These are phyloP conservation scores for Letharia lupina DNA, from an alignment of 495 filamentous ascomycete species.

Conservation along the genomic window DNA sequence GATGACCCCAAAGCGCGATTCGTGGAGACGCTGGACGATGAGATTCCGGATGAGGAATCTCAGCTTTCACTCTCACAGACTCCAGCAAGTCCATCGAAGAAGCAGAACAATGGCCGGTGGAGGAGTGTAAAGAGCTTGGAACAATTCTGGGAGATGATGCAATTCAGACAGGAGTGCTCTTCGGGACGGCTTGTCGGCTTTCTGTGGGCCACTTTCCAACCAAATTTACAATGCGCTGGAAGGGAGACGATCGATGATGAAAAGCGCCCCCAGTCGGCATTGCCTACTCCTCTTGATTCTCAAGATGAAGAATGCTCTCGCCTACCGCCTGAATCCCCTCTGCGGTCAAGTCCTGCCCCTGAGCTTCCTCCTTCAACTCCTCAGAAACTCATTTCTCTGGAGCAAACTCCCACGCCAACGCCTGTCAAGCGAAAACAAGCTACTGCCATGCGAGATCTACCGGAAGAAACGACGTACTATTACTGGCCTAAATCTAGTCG, in stretches of 20 bases:
- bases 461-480: slow-evolving; percentile 51
- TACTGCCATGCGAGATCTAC: slow-evolving; percentile 22
- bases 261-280: not conserved
- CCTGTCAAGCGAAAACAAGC: slow-evolving; percentile 16
- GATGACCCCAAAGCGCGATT: slow-evolving; percentile 96
- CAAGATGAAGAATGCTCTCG: slow-evolving; percentile 9
- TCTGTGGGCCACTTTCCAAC: slow-evolving; percentile 80
- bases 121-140: slow-evolving; percentile 71
- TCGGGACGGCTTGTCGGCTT: slow-evolving; percentile 87
- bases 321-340: slow-evolving; percentile 9
- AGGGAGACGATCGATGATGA: slow-evolving; percentile 24
- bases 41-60: slow-evolving; percentile 44
- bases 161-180: slow-evolving; percentile 90
- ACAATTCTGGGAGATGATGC: slow-evolving; percentile 99
- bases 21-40: slow-evolving; percentile 78
- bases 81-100: slow-evolving; percentile 25
- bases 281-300: slow-evolving; percentile 6
- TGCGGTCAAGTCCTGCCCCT: slow-evolving; percentile 6
- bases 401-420: slow-evolving; percentile 16
- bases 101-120: slow-evolving; percentile 59
- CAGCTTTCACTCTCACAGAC: slow-evolving; percentile 32
- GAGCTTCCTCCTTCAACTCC: slow-evolving; percentile 24
- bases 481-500: slow-evolving; percentile 60
- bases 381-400: slow-evolving; percentile 5
- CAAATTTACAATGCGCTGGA: slow-evolving; percentile 29